Base-by-base conservation (phyloP, 1,284 basidiomycete species). In the Phellopilus nigrolimitatus region DNA sequence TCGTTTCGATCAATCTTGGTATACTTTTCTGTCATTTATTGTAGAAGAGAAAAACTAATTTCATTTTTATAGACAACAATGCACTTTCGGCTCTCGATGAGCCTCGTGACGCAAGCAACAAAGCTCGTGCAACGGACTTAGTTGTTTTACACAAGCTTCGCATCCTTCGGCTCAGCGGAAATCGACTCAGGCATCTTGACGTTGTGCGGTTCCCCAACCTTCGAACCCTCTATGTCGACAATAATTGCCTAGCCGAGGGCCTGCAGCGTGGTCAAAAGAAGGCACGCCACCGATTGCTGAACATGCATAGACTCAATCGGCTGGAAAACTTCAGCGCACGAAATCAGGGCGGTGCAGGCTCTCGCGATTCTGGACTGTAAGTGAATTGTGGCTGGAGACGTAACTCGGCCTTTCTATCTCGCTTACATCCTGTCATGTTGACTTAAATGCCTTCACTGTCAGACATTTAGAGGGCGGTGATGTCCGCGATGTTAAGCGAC, bases 261-360 rank as follows among this genome's bases (percentile, higher is more conserved):
- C 40, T 21, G 24, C 43, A 55, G 27, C 45, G 36, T 8, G 39
- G 41, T 22, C 50, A 52, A 17, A 52, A 28, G 21, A 45, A 28
- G 19, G 15, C 21, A 13, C 10, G 21, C 13, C 53, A 39, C 59
- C 73, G 62, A 60, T 73, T 79, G 58, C 67, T 62, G 50, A 79
- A 78, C 64, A 72, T 75, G 62, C 74, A 74, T 53, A 72, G 76
- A 28, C 68, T 91, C 57, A 68, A 69, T 56, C 83, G 81, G 67
- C 72, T 99, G 59, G 94, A 97, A 68, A 94, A 94, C 62, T 73
- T 99, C 49, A 94, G 90, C 62, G 62, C 97, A 71, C 79, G 97
- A 64, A 92, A 94, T 69, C 95, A 99, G 69, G 76, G 77, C 62
- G 82, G 81, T 58, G 73, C 74, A 44, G 76, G 44, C 8, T 8